Evolutionary conservation across 1,284 basidiomycete genomes (phyloP).

Genomic region (Cutaneotrichosporon dermatis): DNA sequence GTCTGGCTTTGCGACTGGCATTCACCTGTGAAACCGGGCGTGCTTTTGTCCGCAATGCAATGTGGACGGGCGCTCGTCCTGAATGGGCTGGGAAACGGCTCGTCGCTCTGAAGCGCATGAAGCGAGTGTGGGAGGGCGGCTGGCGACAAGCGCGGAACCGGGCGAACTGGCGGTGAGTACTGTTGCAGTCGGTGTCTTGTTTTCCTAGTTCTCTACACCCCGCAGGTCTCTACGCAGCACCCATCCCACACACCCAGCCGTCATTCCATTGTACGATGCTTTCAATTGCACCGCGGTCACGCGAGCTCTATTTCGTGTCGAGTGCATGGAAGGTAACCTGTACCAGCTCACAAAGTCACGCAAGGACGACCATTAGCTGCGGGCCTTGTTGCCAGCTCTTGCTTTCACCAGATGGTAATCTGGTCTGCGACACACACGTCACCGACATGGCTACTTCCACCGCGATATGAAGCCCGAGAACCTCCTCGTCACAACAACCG

Average conservation of each 20-base stretch:
- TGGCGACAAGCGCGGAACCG: constrained; percentile 91
- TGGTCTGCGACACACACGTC: constrained; percentile 91
- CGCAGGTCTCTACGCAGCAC: constrained; percentile 88
- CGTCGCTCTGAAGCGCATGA: constrained; percentile 98
- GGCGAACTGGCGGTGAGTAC: constrained; percentile 86
- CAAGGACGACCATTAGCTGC: constrained; percentile 89
- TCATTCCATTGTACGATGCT: constrained; percentile 98
- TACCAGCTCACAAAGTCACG: constrained; percentile 98
- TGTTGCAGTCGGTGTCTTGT: too few species aligned
- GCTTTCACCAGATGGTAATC: constrained; percentile 85
- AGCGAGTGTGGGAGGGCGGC: constrained; percentile 91
- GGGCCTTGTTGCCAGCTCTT: constrained; percentile 89
- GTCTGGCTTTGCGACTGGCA: constrained; percentile 99
- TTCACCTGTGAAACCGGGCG: constrained; percentile 83
- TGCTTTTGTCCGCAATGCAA: constrained; percentile 83
- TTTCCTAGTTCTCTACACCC: neutral
- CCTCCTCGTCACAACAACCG: constrained; percentile 98
- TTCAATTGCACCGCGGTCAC: constrained; percentile 88
- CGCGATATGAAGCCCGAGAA: constrained; percentile 99
- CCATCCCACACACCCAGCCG: constrained; percentile 90
- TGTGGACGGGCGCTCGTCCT: constrained; percentile 70
- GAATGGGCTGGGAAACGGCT: constrained; percentile 93
- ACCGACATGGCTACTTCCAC: constrained; percentile 91
- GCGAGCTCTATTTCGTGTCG: constrained; percentile 98
- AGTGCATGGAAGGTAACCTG: constrained; percentile 99